A percentile compares a stretch with the other conserved stretches of the same genome.
phyloP scores from a whole-genome alignment of 1,284 basidiomycete genomes.

The Hymenochaete sp. region DNA sequence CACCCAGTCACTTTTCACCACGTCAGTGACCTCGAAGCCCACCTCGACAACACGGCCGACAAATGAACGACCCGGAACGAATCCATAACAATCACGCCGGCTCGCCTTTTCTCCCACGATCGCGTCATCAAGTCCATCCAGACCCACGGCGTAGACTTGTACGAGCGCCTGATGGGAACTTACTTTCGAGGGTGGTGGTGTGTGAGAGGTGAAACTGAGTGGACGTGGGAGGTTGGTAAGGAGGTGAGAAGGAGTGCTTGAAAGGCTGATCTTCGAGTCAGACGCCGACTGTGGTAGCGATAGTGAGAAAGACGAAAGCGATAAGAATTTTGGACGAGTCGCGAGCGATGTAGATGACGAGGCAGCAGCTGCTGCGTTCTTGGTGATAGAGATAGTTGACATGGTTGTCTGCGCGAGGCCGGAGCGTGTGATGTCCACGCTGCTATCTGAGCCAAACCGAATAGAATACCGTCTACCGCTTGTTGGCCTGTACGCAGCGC shows the following conservation, averaged over 20 bases:
- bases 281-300: constrained; percentile 19
- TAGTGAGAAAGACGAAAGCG: constrained; percentile 12
- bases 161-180: constrained; percentile 62
- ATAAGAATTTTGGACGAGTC: constrained; percentile 9
- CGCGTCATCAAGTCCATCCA: constrained; percentile 66
- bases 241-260: constrained; percentile 35
- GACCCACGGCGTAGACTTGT: constrained; percentile 77
- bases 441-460: constrained; percentile 29
- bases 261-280: constrained; percentile 16
- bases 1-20: constrained; percentile 74
- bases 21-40: constrained; percentile 66
- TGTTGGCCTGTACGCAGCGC: constrained; percentile 36
- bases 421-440: constrained; percentile 61
- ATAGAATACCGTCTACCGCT: constrained; percentile 25
- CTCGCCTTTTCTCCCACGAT: constrained; percentile 42
- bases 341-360: constrained; percentile 9
- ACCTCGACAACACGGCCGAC: constrained; percentile 72
- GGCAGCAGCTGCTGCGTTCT: constrained; percentile 13
- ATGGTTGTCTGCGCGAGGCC: constrained; percentile 79
- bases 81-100: constrained; percentile 42
- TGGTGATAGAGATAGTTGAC: constrained; percentile 66
- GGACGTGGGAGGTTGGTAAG: constrained; percentile 28
- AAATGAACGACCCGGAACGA: constrained; percentile 76
- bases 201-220: constrained; percentile 54
- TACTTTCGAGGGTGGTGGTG: constrained; percentile 67